Conservation (phyloP, 1,284 basidiomycete genomes). For the Abortiporus biennis region DNA sequence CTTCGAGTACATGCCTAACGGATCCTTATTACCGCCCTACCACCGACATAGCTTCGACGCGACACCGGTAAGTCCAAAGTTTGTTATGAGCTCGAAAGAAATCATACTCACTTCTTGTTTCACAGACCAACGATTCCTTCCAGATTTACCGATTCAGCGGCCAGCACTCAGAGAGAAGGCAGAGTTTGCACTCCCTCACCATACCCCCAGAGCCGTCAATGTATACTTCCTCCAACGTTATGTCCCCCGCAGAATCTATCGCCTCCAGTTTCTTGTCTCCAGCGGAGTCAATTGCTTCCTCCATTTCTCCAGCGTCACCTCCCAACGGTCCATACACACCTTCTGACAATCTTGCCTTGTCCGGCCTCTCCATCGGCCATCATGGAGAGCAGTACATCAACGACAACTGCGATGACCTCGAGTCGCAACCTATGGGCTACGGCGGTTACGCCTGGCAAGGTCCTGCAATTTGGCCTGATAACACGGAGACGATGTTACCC, state of each 20-base stretch:
- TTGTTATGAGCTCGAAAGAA: slow-evolving; percentile 2
- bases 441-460: slow-evolving; percentile 31
- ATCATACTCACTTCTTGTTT: slow-evolving; percentile 1
- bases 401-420: slow-evolving; percentile 9
- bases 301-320: slow-evolving; percentile 18
- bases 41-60: slow-evolving; percentile 34
- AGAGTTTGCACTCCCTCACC: slow-evolving; percentile 31
- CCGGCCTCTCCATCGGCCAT: slow-evolving; percentile 15
- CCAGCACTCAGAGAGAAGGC: slow-evolving; percentile 14
- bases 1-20: slow-evolving; percentile 25
- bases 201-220: slow-evolving; percentile 28
- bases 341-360: slow-evolving; percentile 21
- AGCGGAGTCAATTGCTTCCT: slow-evolving; percentile 17
- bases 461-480: slow-evolving; percentile 17
- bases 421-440: slow-evolving; percentile 18
- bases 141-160: slow-evolving; percentile 33
- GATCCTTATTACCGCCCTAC: slow-evolving; percentile 27
- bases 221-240: slow-evolving; percentile 23
- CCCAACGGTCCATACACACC: slow-evolving; percentile 22
- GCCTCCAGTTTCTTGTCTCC: slow-evolving; percentile 28
- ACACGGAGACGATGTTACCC: slow-evolving; percentile 28
- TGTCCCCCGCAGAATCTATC: slow-evolving; percentile 29
- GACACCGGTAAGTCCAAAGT: slow-evolving; percentile 16
- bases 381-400: slow-evolving; percentile 14
- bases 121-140: slow-evolving; percentile 38